A percentile compares a stretch with the other conserved stretches of the same genome.
phyloP scores from a whole-genome alignment of 1,284 basidiomycete genomes.

The Sanghuangporus sanghuang region DNA sequence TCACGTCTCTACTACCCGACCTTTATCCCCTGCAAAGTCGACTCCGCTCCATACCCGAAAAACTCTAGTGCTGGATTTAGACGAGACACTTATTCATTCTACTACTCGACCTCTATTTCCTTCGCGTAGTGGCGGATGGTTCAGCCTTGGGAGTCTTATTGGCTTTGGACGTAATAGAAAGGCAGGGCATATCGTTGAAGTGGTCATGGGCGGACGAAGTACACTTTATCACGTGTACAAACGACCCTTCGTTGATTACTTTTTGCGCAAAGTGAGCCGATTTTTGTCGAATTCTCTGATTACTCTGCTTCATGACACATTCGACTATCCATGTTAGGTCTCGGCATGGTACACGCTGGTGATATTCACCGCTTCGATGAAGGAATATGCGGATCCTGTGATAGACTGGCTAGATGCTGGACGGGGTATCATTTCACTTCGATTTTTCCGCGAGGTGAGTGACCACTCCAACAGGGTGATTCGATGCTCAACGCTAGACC shows the following conservation, averaged over 20 bases:
- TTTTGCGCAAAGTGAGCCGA: constrained; percentile 79
- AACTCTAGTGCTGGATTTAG: constrained; percentile 92
- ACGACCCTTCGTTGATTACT: constrained; percentile 94
- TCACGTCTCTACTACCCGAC: constrained; percentile 13
- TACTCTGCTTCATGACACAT: background rate
- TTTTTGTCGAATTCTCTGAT: background rate
- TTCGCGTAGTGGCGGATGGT: constrained; percentile 48
- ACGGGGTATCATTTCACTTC: constrained; percentile 80
- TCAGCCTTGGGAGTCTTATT: constrained; percentile 44
- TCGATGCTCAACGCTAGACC: constrained; percentile 3
- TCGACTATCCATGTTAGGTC: constrained; percentile 50
- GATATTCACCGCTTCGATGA: constrained; percentile 98
- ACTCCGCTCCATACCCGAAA: constrained; percentile 80
- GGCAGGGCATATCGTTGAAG: constrained; percentile 91
- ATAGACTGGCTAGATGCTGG: constrained; percentile 99
- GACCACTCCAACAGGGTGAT: background rate
- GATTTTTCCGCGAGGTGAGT: constrained; percentile 88
- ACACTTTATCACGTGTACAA: constrained; percentile 99
- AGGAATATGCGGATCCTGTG: constrained; percentile 98
- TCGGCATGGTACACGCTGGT: constrained; percentile 98
- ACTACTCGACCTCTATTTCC: constrained; percentile 74
- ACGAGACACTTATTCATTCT: constrained; percentile 98
- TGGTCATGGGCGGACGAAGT: constrained; percentile 83
- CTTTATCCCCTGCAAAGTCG: constrained; percentile 16
- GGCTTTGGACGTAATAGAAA: constrained; percentile 58